Conservation (phyloP, 768 basidiomycete genomes). For the Trametes punicea region DNA sequence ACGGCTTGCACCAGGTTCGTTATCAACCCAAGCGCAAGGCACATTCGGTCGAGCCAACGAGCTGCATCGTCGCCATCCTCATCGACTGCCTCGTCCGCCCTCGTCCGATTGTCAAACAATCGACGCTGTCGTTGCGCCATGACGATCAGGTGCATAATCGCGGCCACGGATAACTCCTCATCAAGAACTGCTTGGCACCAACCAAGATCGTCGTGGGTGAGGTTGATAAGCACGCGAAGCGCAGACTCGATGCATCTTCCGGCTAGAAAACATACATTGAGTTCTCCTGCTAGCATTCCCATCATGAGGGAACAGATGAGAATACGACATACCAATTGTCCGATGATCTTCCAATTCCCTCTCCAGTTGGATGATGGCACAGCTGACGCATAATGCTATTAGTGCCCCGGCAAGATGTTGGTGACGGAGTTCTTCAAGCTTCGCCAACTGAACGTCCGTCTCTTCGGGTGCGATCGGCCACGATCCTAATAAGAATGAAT, state of each 20-base stretch:
- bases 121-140: constrained; percentile 32
- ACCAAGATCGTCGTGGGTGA: constrained; percentile 57
- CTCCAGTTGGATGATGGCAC: constrained; percentile 38
- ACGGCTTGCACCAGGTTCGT: constrained; percentile 70
- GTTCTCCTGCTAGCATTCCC: too few relatives aligned
- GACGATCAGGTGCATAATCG: constrained; percentile 46
- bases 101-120: constrained; percentile 19
- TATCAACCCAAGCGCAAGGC: constrained; percentile 70
- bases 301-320: not conserved
- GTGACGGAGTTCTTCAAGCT: constrained; percentile 38
- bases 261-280: constrained; percentile 26
- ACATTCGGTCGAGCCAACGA: constrained; percentile 63
- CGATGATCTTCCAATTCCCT: constrained; percentile 14
- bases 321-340: constrained; percentile 3
- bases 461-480: constrained; percentile 39
- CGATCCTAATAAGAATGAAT: constrained; percentile 57
- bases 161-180: constrained; percentile 44
- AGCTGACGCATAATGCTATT: constrained; percentile 48
- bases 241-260: constrained; percentile 51
- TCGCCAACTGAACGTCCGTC: not conserved
- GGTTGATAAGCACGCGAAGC: constrained; percentile 65
- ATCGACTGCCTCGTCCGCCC: constrained; percentile 12
- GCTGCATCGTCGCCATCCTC: constrained; percentile 30
- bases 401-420: constrained; percentile 47
- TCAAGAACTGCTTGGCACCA: constrained; percentile 57